Evolutionary conservation across 2,329 filamentous ascomycete species (phyloP).

Genomic region (Teratosphaeria destructans): DNA sequence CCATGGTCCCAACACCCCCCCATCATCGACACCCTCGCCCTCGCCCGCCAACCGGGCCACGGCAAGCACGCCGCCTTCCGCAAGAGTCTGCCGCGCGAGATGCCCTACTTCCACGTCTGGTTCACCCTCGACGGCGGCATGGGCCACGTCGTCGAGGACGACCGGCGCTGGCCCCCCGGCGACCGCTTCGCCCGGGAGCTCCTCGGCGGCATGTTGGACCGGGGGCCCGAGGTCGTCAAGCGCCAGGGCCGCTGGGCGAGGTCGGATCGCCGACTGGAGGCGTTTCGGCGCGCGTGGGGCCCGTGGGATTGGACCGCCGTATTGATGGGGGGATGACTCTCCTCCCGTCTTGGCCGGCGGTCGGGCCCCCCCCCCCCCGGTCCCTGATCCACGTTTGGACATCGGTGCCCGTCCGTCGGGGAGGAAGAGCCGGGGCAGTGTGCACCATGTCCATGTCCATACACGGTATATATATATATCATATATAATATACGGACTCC

Average conservation of each 20-base stretch:
- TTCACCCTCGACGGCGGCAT: conserved; percentile 85
- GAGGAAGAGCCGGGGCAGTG: too few relatives aligned
- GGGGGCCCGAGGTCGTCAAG: conserved; percentile 72
- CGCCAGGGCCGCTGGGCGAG: conserved; percentile 77
- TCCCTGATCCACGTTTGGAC: too few relatives aligned
- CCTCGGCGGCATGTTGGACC: conserved; percentile 82
- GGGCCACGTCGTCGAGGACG: conserved; percentile 85
- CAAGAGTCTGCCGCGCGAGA: conserved; percentile 75
- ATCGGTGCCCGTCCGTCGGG: too few relatives aligned
- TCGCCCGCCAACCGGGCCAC: conserved; percentile 50
- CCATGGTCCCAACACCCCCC: conserved; percentile 96
- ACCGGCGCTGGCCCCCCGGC: conserved; percentile 72
- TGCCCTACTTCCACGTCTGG: conserved; percentile 98
- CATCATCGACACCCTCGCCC: conserved; percentile 73
- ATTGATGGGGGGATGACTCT: conserved; percentile 34
- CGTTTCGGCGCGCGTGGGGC: conserved; percentile 74
- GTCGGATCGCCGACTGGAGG: conserved; percentile 58
- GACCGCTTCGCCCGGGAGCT: conserved; percentile 90
- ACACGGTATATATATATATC: too few relatives aligned
- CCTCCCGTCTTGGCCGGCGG: too few relatives aligned
- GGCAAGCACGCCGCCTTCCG: conserved; percentile 80
- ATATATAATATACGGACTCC: too few relatives aligned
- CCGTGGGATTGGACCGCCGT: conserved; percentile 84
- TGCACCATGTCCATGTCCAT: too few relatives aligned
- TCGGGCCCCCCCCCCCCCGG: too few relatives aligned